Evolutionary conservation across 179 eudicot genomes (phyloP), one percentile per base, ranked within the genome.

Genomic region (Amaranthus tricolor): DNA sequence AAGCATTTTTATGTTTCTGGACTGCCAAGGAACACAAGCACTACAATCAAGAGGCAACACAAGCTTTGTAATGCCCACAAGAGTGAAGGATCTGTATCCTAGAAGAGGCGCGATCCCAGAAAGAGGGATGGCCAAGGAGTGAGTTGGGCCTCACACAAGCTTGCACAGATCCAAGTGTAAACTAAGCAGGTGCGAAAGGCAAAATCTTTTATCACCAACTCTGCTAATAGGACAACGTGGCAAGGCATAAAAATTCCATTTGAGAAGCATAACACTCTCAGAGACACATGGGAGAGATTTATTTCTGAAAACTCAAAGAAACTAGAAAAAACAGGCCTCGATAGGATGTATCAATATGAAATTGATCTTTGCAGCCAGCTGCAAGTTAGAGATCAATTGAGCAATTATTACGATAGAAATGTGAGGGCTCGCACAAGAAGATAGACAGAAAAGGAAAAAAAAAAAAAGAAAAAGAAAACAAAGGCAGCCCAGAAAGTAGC

Each of bases 81-180:
- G 47, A 54, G 44, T 5, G 43, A 19, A 50, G 9, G 44, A 7
- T 50, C 6, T 50, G 10, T 51, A 2, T 5, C 21, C 14, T 13
- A 51, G 60, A 19, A 14, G 13, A 7, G 20, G 60, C 8, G 44
- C 45, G 15, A 3, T 3, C 50, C 49, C 47, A 13, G 61, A n/a
- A 31, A 13, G 15, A 7, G 61, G 72, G 17, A 49, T 12, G 16
- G 61, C 14, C 8, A 31, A 7, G 13, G 16, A 5, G 54, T 4
- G 16, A 49, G 14, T 9, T 48, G 40, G 21, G 6, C 21, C 58
- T 57, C 59, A 2, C 40, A 31, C 1, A 31, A 31, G 40, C 40
- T 52, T 21, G 58, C 45, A 68, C 47, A 52, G 58, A 66, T 13
- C 47, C 69, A 45, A 66, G 53, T 59, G 21, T 9, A 66, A n/a